Base-by-base conservation (phyloP, 306 rosid genomes). In the Citrullus colocynthis region DNA sequence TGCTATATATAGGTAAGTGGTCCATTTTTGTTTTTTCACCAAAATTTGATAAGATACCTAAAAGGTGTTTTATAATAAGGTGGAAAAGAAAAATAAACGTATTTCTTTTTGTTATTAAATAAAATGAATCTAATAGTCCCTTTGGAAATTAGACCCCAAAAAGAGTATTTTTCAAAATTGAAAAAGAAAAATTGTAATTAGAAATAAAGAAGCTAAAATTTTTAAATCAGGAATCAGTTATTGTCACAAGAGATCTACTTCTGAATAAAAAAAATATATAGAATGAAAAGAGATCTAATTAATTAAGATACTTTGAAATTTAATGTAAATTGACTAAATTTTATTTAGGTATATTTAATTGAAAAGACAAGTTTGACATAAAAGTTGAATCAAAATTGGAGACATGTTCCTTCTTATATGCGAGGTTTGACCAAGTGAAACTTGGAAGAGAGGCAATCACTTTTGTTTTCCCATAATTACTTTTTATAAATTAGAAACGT, bases 391-490 rank as follows among this genome's bases (percentile, higher is more conserved):
- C 32, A 18, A 21, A n/a, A 67, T 34, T 28, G 34, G 30, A 6
- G 51, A 67, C 74, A 37, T 41, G 74, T n/a, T 67, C 74, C 54
- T 67, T n/a, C 32, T 67, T 9, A 67, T 41, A 67, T 67, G 74
- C 34, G 12, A 67, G 16, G 17, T 67, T 67, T 67, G 74, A 67
- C 74, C 32, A 41, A 41, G 32, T 41, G 18, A 41, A 67, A 20
- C 74, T 42, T 41, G n/a, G 36, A 34, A 7, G 54, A 67, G 54
- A 14, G 16, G 5, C 30, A 5, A 10, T 9, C 44, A 15, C 20
- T 62, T 34, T 34, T 30, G 21, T 58, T 62, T 48, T 32, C 39
- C 32, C 32, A 6, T 3, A 30, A 32, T 30, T 17, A 16, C 17
- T 7, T 63, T 5, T 63, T 63, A 14, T 63, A 63, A 34, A 34